These are phyloP conservation scores for Tylopilus subfusipes DNA, from an alignment of 768 basidiomycete genomes.

Conservation along the genomic window DNA sequence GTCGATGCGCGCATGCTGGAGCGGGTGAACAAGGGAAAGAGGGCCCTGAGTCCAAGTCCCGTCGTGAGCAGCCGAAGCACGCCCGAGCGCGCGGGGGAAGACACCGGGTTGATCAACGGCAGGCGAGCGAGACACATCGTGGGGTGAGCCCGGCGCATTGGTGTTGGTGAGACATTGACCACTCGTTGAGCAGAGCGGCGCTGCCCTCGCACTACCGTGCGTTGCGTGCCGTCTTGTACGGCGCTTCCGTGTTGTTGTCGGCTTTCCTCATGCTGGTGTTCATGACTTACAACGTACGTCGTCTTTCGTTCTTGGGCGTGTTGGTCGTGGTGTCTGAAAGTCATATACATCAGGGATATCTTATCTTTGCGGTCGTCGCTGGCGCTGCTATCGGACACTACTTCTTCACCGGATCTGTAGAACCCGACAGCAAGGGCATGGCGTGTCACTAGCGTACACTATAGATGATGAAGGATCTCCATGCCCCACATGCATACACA, in stretches of 20 bases:
- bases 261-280: slow-evolving; percentile 94
- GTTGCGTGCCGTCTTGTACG: slow-evolving; percentile 70
- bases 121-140: slow-evolving; percentile 16
- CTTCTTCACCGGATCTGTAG: slow-evolving; percentile 64
- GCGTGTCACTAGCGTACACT: slow-evolving; percentile 62
- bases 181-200: not conserved
- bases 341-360: slow-evolving; percentile 59
- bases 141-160: not conserved
- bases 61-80: slow-evolving; percentile 37
- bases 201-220: slow-evolving; percentile 37
- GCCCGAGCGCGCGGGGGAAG: slow-evolving; percentile 45
- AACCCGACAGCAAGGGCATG: slow-evolving; percentile 67
- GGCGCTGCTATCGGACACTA: slow-evolving; percentile 86
- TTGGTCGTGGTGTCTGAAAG: not conserved
- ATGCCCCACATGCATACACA: not conserved
- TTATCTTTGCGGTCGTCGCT: slow-evolving; percentile 75
- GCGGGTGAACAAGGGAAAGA: slow-evolving; percentile 45
- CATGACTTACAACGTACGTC: slow-evolving; percentile 92
- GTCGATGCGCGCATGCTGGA: slow-evolving; percentile 60
- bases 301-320: not conserved
- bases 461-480: not conserved
- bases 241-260: slow-evolving; percentile 70
- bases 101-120: slow-evolving; percentile 52
- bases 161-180: no score
- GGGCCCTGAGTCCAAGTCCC: slow-evolving; percentile 37